Evolutionary conservation across 2,329 filamentous ascomycete genomes (phyloP).

Genomic region (Emmonsiellopsis sp.): DNA sequence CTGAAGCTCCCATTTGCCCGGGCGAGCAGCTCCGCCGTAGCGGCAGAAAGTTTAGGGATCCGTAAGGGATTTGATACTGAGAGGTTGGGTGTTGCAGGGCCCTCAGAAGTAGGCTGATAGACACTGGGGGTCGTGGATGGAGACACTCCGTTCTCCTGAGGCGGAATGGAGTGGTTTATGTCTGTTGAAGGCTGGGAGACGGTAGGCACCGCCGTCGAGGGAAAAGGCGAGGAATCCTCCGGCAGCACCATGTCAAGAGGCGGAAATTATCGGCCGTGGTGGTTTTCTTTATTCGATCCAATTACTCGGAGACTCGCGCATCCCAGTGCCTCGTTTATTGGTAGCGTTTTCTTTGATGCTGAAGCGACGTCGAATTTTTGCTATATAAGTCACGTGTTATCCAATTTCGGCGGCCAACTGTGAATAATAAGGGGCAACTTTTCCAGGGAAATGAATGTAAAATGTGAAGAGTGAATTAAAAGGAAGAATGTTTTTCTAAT

Average conservation of each 20-base stretch:
- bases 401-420: no score
- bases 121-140: background rate
- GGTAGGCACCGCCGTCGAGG: background rate
- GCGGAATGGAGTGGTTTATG: background rate
- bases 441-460: no score
- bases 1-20: slow-evolving; percentile 1
- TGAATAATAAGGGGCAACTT: no score
- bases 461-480: no score
- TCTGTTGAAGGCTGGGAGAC: background rate
- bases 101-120: background rate
- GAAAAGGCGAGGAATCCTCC: background rate
- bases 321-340: no score
- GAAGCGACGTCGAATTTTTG: no score
- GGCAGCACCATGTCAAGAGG: background rate
- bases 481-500: no score
- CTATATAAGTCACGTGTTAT: no score
- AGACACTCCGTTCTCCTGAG: background rate
- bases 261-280: no score
- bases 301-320: no score
- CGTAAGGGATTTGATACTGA: background rate
- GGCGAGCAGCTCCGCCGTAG: slow-evolving; percentile 2
- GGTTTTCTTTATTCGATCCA: no score
- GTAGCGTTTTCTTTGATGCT: no score
- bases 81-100: background rate
- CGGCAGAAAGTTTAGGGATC: slow-evolving; percentile 5